Evolutionary conservation across 2,329 filamentous ascomycete genomes (phyloP).

Genomic region (Colletotrichum lindemuthianum): DNA sequence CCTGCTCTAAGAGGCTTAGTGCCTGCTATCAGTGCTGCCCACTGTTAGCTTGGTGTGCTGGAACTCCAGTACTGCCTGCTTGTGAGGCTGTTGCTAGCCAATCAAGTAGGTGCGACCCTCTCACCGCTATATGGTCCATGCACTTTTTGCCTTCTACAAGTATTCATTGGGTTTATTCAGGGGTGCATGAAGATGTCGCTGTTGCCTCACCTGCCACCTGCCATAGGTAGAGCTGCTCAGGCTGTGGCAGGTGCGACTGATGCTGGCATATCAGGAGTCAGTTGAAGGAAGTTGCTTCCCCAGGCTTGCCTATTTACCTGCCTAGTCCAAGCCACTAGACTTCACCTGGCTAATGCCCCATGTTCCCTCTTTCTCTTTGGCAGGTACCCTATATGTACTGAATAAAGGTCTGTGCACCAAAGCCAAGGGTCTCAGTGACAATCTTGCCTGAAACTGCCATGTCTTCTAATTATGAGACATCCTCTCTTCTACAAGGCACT

Average conservation of each 20-base stretch:
- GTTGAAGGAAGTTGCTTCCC: background rate
- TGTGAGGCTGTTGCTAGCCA: slow-evolving; percentile 10
- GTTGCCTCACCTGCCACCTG: slow-evolving; percentile 19
- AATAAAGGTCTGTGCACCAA: background rate
- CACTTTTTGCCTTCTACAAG: slow-evolving; percentile 7
- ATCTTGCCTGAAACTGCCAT: background rate
- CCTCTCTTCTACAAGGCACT: background rate
- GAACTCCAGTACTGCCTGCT: slow-evolving; percentile 18
- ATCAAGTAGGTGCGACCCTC: slow-evolving; percentile 34
- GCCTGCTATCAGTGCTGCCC: background rate
- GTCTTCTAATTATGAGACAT: background rate
- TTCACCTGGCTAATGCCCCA: slow-evolving; percentile 5
- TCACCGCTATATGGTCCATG: slow-evolving; percentile 40
- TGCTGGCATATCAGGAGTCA: background rate
- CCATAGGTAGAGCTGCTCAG: slow-evolving; percentile 11
- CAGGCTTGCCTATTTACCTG: background rate
- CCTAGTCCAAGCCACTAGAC: background rate
- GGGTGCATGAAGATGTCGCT: slow-evolving; percentile 34
- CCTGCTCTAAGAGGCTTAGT: slow-evolving; percentile 33
- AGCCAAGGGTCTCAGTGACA: background rate
- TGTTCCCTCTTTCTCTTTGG: background rate
- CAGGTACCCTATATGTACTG: background rate
- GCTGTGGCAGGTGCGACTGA: slow-evolving; percentile 12
- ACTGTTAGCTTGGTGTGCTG: slow-evolving; percentile 27
- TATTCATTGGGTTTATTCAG: slow-evolving; percentile 30